Evolutionary conservation across 495 filamentous ascomycete genomes (phyloP).

Genomic region (Talaromyces proteolyticus): DNA sequence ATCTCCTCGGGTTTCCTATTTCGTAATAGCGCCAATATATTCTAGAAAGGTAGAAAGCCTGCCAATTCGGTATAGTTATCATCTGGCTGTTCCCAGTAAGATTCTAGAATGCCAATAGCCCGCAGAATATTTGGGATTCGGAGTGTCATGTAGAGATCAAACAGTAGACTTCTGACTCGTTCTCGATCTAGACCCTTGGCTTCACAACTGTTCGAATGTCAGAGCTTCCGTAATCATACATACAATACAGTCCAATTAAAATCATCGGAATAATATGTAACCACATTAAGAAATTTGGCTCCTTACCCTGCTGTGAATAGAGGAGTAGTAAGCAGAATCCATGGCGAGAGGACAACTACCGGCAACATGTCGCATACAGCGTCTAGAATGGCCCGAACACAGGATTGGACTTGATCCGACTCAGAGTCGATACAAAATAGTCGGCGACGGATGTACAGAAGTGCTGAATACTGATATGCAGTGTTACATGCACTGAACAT

Average conservation of each 20-base stretch:
- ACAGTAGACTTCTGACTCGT: constrained; percentile 4
- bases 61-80: background rate
- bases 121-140: constrained; percentile 12
- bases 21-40: background rate
- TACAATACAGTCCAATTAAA: too few relatives aligned
- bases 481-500: constrained; percentile 13
- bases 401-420: constrained; percentile 7
- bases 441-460: constrained; percentile 11
- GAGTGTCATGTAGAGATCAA: constrained; percentile 8
- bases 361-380: constrained; percentile 8
- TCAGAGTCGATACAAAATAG: constrained; percentile 1
- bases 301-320: constrained; percentile 15
- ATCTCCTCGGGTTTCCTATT: constrained; percentile 2
- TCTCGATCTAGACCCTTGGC: background rate
- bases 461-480: constrained; percentile 9
- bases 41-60: background rate
- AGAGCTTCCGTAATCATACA: too few relatives aligned
- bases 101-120: constrained; percentile 9
- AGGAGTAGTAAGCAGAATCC: constrained; percentile 13
- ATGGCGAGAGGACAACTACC: constrained; percentile 11
- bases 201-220: background rate
- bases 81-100: background rate
- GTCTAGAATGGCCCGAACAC: constrained; percentile 12
- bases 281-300: too few relatives aligned
- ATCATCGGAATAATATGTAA: too few relatives aligned